Conservation (phyloP, 1,284 basidiomycete genomes). For the Rhodotorula sp. region DNA sequence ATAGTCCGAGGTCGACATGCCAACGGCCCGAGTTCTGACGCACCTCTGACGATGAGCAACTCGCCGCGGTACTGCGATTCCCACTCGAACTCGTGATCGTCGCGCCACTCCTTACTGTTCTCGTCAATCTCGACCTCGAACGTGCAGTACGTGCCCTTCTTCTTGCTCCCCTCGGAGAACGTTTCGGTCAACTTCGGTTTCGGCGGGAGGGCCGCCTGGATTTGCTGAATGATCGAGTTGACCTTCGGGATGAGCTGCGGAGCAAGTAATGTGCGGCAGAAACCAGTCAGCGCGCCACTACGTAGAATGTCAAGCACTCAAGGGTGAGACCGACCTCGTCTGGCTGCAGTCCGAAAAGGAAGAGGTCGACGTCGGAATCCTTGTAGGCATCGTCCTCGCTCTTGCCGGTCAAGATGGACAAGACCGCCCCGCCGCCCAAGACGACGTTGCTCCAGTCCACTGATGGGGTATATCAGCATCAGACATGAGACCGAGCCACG, state of each 20-base stretch:
- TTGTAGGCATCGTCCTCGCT: background rate
- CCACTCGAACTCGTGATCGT: background rate
- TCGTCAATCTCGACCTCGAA: background rate
- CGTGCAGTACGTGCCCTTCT: background rate
- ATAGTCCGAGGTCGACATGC: background rate
- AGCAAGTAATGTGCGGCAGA: too few species aligned
- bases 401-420: conserved; percentile 14
- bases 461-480: background rate
- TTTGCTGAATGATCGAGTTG: conserved; percentile 16
- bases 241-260: conserved; percentile 21
- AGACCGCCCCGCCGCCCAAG: conserved; percentile 16
- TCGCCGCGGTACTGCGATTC: conserved; percentile 3
- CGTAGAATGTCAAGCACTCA: too few species aligned
- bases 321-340: conserved; percentile 15
- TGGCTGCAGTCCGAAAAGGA: conserved; percentile 20
- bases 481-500: background rate
- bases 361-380: conserved; percentile 17
- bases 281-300: too few species aligned
- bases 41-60: conserved; percentile 20
- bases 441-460: conserved; percentile 22
- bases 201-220: conserved; percentile 6
- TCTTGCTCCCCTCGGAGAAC: background rate
- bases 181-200: background rate
- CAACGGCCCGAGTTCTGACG: background rate
- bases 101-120: background rate